Base-by-base conservation (phyloP, 2,329 filamentous ascomycete genomes). In the Epichloe gansuensis region DNA sequence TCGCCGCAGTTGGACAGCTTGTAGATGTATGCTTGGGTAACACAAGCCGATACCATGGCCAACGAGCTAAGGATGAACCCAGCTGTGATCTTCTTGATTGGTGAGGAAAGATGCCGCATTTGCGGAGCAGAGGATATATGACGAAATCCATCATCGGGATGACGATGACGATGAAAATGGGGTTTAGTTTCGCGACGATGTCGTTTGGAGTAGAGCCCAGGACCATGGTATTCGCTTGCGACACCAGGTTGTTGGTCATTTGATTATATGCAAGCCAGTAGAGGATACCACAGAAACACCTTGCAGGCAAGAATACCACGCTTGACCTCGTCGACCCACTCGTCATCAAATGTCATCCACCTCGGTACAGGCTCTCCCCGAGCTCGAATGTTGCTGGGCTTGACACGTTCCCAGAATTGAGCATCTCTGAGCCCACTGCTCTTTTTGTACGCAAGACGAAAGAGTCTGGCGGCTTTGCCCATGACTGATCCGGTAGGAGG, bases 291-390 rank as follows among this genome's bases (percentile, higher is more conserved):
- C 57, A 77, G 63, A 65, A 86, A 91, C 6, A 88, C 85, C 44
- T 78, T 73, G 64, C 83, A 86, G 15, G 83, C 83, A 52, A 75
- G 72, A 57, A 86, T 75, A 8, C 85, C 85, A 68, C 86, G 81
- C 44, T 74, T 74, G 31, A 89, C 76, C 63, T 89, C 84, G 62
- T 88, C 85, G 39, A 91, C 85, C 85, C 85, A 91, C 21, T 78
- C 78, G 58, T 91, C 86, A 57, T 90, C 85, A 60, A 88, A 89
- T 2, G 78, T 85, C 83, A 90, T 90, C 83, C 84, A 89, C 1
- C 60, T 58, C 0, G 82, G 85, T 34, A 48, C 46, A 39, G 78
- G 80, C 48, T 69, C 67, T 21, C 68, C 69, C 43, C 75, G 70
- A 23, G 73, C 46, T 17, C 46, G 71, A 41, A 86, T 76, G n/a